Percentiles rank a stretch among this genome's conserved stretches.
Conservation (phyloP, 2,329 filamentous ascomycete genomes). For the Myriosclerotinia scirpicola region DNA sequence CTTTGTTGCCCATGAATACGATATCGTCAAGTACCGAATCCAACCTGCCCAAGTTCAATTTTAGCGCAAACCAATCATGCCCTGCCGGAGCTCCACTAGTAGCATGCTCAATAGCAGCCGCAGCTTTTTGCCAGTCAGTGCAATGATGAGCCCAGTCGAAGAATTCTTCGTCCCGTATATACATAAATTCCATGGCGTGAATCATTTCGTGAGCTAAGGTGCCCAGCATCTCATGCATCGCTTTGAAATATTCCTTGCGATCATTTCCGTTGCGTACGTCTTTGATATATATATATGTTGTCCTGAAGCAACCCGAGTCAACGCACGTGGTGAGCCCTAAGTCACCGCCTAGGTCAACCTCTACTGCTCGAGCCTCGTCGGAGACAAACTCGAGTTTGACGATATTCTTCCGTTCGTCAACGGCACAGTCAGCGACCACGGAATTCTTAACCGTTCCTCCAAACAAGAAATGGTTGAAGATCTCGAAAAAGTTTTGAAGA, state of each 20-base stretch:
- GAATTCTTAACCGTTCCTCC: neutral
- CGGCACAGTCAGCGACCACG: neutral
- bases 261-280: neutral
- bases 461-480: neutral
- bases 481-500: neutral
- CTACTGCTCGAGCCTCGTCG: neutral
- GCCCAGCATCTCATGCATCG: neutral
- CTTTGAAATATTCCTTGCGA: neutral
- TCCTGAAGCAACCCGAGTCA: too few relatives aligned
- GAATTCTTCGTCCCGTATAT: neutral
- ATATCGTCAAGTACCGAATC: neutral
- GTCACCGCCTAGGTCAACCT: neutral
- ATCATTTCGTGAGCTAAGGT: constrained; percentile 10
- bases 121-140: neutral
- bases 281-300: neutral
- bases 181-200: neutral
- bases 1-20: neutral
- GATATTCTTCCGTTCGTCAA: neutral
- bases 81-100: neutral
- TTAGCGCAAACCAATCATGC: neutral
- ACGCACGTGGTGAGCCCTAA: neutral
- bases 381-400: neutral
- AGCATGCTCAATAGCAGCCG: neutral
- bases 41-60: neutral
- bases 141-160: neutral